These are phyloP conservation scores for Lasiodiplodia theobromae DNA, from an alignment of 2,329 filamentous ascomycete genomes.

Conservation along the genomic window DNA sequence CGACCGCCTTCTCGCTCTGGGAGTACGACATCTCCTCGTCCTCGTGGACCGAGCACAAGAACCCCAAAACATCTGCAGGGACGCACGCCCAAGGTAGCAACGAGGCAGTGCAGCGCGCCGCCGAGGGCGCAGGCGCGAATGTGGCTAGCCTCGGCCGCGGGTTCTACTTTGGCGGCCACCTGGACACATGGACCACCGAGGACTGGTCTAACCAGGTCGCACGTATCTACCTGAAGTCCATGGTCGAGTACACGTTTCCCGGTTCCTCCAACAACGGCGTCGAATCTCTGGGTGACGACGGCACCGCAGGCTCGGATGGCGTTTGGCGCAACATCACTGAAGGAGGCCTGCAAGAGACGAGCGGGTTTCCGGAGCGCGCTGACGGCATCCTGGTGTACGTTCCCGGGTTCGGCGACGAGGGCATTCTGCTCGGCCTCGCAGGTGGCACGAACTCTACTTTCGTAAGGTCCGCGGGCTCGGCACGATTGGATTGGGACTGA, in stretches of 20 bases:
- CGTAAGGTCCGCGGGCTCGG: conserved; percentile 48
- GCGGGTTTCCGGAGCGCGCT: conserved; percentile 74
- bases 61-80: conserved; percentile 69
- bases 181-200: conserved; percentile 68
- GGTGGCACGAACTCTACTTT: conserved; percentile 75
- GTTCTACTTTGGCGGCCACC: conserved; percentile 81
- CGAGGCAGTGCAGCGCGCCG: conserved; percentile 69
- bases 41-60: conserved; percentile 68
- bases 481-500: not conserved
- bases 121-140: conserved; percentile 76
- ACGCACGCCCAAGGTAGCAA: conserved; percentile 65
- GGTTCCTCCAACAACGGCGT: conserved; percentile 71
- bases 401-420: conserved; percentile 76
- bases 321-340: conserved; percentile 77
- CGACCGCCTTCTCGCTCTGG: conserved; percentile 70
- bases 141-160: conserved; percentile 73
- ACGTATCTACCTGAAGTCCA: conserved; percentile 74
- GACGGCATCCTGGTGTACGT: conserved; percentile 78
- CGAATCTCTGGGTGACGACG: conserved; percentile 58
- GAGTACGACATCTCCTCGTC: conserved; percentile 68
- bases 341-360: conserved; percentile 70
- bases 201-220: conserved; percentile 72
- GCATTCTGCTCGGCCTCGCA: conserved; percentile 78
- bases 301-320: conserved; percentile 67
- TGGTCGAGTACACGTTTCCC: conserved; percentile 79